phyloP scores from a whole-genome alignment of 2,329 filamentous ascomycete genomes.

The Pseudogymnoascus sp. region DNA sequence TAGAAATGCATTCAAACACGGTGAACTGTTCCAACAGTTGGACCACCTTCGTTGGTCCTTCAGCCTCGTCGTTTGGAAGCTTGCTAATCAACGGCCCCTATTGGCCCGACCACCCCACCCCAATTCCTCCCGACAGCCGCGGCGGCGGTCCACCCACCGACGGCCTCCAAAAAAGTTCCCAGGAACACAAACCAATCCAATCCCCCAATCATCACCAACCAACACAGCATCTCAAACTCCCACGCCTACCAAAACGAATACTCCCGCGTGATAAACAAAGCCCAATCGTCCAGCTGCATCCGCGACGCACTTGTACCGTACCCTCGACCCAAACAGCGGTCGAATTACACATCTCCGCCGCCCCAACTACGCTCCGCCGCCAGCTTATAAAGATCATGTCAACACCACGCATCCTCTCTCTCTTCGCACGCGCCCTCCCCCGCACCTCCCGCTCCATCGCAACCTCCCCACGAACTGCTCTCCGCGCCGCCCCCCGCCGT shows the following conservation, averaged over 20 bases:
- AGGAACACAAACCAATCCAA: neutral
- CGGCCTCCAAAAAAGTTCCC: neutral
- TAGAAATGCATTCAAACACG: neutral
- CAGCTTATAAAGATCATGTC: neutral
- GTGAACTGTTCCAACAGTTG: too few species aligned
- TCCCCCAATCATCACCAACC: neutral
- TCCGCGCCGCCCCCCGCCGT: neutral
- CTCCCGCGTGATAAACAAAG: neutral
- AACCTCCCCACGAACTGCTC: neutral
- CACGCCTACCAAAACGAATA: neutral
- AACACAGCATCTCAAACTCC: neutral
- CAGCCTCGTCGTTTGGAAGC: neutral
- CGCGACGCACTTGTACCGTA: neutral
- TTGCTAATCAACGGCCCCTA: neutral
- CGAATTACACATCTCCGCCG: neutral
- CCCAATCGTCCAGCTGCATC: neutral
- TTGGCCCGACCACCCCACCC: neutral
- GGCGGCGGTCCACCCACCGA: neutral
- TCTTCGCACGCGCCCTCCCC: neutral
- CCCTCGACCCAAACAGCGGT: neutral
- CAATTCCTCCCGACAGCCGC: neutral
- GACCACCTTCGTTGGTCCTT: too few species aligned
- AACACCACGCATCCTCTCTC: neutral
- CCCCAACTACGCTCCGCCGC: neutral
- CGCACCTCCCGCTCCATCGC: neutral